phyloP scores from a whole-genome alignment of 306 rosid genomes.

The Macrotyloma uniflorum region DNA sequence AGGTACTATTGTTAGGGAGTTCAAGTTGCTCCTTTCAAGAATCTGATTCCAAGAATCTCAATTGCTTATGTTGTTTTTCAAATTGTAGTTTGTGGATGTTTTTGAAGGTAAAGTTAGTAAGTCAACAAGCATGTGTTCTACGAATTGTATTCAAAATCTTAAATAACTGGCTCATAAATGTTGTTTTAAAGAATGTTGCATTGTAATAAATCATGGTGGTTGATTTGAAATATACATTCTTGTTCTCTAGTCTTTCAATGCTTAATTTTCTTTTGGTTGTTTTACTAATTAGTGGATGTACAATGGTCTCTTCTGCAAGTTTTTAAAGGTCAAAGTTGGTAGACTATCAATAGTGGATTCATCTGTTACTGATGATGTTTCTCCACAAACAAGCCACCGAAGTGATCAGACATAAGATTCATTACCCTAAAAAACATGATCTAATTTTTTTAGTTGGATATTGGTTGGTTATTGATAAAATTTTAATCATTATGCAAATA shows the following conservation, averaged over 20 bases:
- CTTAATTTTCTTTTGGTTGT: slow-evolving; percentile 20
- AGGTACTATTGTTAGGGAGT: too few species aligned
- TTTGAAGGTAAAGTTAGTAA: too few species aligned
- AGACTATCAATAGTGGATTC: slow-evolving; percentile 56
- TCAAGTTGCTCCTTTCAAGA: too few species aligned
- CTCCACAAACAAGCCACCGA: slow-evolving; percentile 80
- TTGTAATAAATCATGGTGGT: background rate
- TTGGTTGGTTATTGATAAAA: slow-evolving; percentile 4
- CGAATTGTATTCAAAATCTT: too few species aligned
- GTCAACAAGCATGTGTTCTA: too few species aligned
- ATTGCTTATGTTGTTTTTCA: too few species aligned
- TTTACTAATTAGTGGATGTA: slow-evolving; percentile 23
- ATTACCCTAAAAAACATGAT: slow-evolving; percentile 3
- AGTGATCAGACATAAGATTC: slow-evolving; percentile 74
- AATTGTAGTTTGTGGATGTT: too few species aligned
- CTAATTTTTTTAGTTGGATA: slow-evolving; percentile 10
- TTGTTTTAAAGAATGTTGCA: too few species aligned
- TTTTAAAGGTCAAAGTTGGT: slow-evolving; percentile 64
- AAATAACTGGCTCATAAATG: too few species aligned
- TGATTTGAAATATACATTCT: background rate
- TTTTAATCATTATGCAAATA: slow-evolving; percentile 11
- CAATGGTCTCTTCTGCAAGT: slow-evolving; percentile 66
- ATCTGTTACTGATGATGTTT: slow-evolving; percentile 49
- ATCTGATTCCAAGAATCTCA: too few species aligned
- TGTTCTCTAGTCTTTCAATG: slow-evolving; percentile 22